A percentile compares a stretch with the other conserved stretches of the same genome.
phyloP scores from a whole-genome alignment of 148 eudicot genomes.

The Camellia sinensis region DNA sequence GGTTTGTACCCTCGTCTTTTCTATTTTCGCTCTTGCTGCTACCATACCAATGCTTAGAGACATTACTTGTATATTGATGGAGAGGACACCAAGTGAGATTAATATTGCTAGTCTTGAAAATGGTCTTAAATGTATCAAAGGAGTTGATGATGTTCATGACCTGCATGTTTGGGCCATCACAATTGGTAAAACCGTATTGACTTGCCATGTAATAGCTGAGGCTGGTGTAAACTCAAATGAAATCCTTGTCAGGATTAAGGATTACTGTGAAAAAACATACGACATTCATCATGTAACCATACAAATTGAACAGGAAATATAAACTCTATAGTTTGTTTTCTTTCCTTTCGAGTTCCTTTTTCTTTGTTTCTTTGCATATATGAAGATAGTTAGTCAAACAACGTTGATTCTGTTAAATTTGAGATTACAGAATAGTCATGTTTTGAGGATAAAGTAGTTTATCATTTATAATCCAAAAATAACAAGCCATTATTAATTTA shows the following conservation, averaged over 20 bases:
- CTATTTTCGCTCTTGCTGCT: constrained; percentile 38
- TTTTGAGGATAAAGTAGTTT: no score
- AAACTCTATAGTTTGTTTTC: background rate
- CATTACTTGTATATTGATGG: constrained; percentile 49
- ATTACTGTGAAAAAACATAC: constrained; percentile 34
- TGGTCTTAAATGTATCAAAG: constrained; percentile 40
- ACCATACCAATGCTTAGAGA: constrained; percentile 49
- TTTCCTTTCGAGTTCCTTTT: no score
- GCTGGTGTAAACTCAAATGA: constrained; percentile 31
- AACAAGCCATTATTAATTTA: no score
- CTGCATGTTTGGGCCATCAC: constrained; percentile 72
- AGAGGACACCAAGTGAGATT: constrained; percentile 53
- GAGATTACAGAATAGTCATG: background rate
- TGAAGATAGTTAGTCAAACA: background rate
- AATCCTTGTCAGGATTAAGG: constrained; percentile 34
- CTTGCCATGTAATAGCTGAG: constrained; percentile 3
- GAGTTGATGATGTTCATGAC: constrained; percentile 59
- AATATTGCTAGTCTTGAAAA: constrained; percentile 44
- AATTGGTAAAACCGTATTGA: constrained; percentile 37
- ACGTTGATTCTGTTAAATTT: background rate
- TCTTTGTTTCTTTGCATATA: background rate
- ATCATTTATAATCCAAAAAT: no score
- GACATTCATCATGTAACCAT: constrained; percentile 57
- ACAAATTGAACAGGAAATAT: constrained; percentile 41
- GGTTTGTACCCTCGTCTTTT: constrained; percentile 52